Percentiles rank a stretch among this genome's conserved stretches.
Evolutionary conservation across 208 protist species (phyloP).

Genomic region (Leishmania arabica): DNA sequence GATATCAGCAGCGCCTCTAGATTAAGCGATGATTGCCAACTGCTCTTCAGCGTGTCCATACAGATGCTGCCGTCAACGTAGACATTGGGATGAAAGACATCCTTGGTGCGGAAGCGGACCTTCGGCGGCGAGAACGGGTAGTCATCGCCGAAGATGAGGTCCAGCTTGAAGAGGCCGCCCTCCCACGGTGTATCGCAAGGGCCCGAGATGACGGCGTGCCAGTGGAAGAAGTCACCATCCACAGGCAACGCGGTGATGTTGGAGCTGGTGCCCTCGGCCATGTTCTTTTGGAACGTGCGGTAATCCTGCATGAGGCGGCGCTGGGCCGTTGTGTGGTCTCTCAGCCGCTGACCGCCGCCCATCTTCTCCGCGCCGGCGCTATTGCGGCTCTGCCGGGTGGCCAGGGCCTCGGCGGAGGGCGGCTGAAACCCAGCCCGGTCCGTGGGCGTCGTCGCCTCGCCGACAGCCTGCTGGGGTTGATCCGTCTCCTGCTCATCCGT

Average conservation of each 20-base stretch:
- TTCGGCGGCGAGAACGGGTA: conserved; percentile 96
- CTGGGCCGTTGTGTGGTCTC: conserved; percentile 46
- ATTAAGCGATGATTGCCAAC: conserved; percentile 99
- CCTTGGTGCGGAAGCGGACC: conserved; percentile 97
- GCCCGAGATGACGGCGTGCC: conserved; percentile 84
- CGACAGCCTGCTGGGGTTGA: neutral
- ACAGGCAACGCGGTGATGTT: conserved; percentile 69
- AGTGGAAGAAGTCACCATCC: conserved; percentile 82
- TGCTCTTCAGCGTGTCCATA: conserved; percentile 99
- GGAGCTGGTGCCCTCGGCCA: conserved; percentile 34
- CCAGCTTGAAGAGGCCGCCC: conserved; percentile 88
- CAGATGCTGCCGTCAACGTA: conserved; percentile 98
- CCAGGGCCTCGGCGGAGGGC: neutral
- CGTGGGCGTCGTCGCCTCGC: neutral
- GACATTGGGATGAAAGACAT: conserved; percentile 99
- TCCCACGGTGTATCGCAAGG: conserved; percentile 86
- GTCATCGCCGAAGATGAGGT: conserved; percentile 72
- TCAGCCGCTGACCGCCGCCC: conserved; percentile 31
- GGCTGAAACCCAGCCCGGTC: neutral
- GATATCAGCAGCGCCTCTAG: conserved; percentile 98
- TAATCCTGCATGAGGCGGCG: conserved; percentile 82
- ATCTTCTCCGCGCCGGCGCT: conserved; percentile 28
- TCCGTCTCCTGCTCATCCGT: neutral
- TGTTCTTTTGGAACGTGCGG: conserved; percentile 41
- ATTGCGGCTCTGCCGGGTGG: conserved; percentile 26